phyloP scores from a whole-genome alignment of 805 yeast species.

The Starmerella gropengiesseri region DNA sequence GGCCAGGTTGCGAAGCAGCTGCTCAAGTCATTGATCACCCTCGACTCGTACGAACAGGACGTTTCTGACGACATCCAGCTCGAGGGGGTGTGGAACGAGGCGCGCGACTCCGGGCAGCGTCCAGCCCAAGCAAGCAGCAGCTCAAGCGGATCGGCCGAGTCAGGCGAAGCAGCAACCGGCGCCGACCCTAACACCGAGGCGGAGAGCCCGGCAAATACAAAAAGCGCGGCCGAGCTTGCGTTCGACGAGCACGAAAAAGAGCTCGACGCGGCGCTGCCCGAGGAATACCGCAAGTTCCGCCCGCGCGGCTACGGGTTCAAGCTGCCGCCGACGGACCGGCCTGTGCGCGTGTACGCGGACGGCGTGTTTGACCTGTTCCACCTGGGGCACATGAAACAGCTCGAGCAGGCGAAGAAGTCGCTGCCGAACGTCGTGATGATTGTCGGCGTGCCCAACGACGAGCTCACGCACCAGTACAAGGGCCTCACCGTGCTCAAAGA shows the following conservation, averaged over 20 bases:
- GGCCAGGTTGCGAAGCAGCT: constrained; percentile 17
- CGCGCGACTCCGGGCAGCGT: neutral
- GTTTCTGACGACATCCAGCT: constrained; percentile 20
- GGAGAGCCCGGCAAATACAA: neutral
- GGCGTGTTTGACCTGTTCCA: constrained; percentile 97
- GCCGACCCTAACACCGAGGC: neutral
- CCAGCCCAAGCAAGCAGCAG: neutral
- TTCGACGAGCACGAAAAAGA: constrained; percentile 41
- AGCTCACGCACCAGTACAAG: constrained; percentile 80
- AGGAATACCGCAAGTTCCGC: constrained; percentile 60
- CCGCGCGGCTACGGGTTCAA: constrained; percentile 72
- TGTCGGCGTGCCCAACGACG: constrained; percentile 85
- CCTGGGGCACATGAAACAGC: constrained; percentile 93
- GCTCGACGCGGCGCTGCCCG: constrained; percentile 56
- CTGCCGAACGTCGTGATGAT: constrained; percentile 75
- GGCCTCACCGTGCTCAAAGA: constrained; percentile 89
- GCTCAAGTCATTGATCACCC: constrained; percentile 20
- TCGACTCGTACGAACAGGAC: constrained; percentile 24
- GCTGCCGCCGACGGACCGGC: constrained; percentile 73
- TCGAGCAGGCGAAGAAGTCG: constrained; percentile 92
- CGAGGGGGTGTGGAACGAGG: constrained; percentile 22
- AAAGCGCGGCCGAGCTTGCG: constrained; percentile 25
- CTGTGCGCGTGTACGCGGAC: constrained; percentile 92
- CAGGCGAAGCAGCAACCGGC: too few species aligned
- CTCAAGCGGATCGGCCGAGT: neutral